Base-by-base conservation (phyloP, 2,329 filamentous ascomycete species). In the Hypoxylon sp. region DNA sequence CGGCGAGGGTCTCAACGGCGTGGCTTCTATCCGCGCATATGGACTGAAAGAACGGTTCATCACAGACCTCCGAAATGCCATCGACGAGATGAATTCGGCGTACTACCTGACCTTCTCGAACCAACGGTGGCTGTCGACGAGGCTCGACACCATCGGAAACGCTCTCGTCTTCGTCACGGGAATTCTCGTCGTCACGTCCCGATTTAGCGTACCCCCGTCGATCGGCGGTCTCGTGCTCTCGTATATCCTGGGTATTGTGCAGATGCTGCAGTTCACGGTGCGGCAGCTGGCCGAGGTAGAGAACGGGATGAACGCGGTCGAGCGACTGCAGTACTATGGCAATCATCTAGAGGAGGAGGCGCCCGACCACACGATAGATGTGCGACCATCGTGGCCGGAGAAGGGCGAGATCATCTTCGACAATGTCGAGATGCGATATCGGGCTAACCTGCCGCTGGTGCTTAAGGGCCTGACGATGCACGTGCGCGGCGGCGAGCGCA, bases 281-380 rank as follows among this genome's bases (percentile, higher is more conserved):
- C 86, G 95, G 15, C 94, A 98, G 75, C 82, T 97, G 6, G 94
- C 94, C 21, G 94, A 97, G 74, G 92, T 98, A 7, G 94, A 98
- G 75, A 98, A 97, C 76, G 92, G 93, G 71, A 98, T 98, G 94
- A 98, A 97, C 73, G 88, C 93, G 0, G 95, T 96, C 0, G 94
- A 98, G 76, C 88, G 95, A 46, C 81, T 98, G 27, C 87, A 92
- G 72, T 92, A 96, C 78, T 98, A 98, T 72, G 93, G 91, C 51
- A 91, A 86, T 0, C 77, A 91, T 66, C 83, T 99, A 3, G 92
- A 96, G 62, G 89, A 97, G 71, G 95, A 98, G 74, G 91, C 94
- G 0, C 91, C 93, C 0, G 80, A 93, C 1, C 90, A 93, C 68
- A 88, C 91, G 37, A 73, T 88, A 45, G 85, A 92, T 4, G 85